Evolutionary conservation across 2,329 filamentous ascomycete species (phyloP), one percentile per base, ranked within the genome.

Genomic region (Fusarium camptoceras): DNA sequence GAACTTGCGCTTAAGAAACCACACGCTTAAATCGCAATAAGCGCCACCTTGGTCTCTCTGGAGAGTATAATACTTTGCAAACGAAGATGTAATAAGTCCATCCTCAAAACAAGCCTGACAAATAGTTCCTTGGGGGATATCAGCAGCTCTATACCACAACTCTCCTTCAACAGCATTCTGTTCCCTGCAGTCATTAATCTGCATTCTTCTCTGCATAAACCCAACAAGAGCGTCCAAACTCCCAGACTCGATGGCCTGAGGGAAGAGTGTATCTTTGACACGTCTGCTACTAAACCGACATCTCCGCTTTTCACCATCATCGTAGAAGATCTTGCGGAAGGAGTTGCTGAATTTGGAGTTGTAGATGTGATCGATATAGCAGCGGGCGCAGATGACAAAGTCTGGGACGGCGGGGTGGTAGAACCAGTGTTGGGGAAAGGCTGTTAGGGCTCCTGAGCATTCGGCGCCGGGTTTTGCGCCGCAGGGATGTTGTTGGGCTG

Each of bases 61-160:
- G 2, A 74, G 66, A 7, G 41, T 39, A 48, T 82, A 84, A 8
- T 74, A 59, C 39, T 68, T 39, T 4, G 70, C 69, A 61, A 82
- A 79, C 0, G 53, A 50, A 0, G 77, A 79, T 3, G 64, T 55
- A 43, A 70, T 66, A 15, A 83, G 73, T n/a, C 76, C 59, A 53
- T 82, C 78, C 18, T 78, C 77, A 46, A 79, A 82, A 66, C 81
- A 83, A 6, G 78, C 71, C 11, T 78, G 78, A 50, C 81, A 83
- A n/a, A 83, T 73, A 12, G 73, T 64, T 14, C 76, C 77, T 4
- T 74, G 64, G 0, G 79, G 77, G 2, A 79, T 77, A 10, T 75
- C 70, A 1, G 73, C 49, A 15, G 81, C 75, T 12, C 61, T 73
- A 59, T 82, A 83, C 81, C 82, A 83, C 2, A 28, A 20, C 10